A percentile compares a stretch with the other conserved stretches of the same genome.
These are phyloP conservation scores for Inga laurina DNA, from an alignment of 306 rosid species.

Conservation along the genomic window DNA sequence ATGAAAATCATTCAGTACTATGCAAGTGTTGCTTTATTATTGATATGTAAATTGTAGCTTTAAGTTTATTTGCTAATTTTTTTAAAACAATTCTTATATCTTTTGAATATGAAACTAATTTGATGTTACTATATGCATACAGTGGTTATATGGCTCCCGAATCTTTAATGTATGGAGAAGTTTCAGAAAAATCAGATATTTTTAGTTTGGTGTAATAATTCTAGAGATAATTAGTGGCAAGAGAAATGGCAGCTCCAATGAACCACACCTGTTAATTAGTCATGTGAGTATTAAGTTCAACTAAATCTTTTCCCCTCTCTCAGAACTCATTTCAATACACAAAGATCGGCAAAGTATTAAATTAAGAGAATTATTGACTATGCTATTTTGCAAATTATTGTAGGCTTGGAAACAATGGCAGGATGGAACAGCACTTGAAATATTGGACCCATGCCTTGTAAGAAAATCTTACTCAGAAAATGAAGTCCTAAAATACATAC, in stretches of 20 bases:
- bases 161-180: conserved; percentile 45
- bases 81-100: neutral
- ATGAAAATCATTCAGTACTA: neutral
- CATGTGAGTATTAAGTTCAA: conserved; percentile 28
- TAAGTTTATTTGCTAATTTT: neutral
- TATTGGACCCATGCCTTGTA: neutral
- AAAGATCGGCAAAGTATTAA: neutral
- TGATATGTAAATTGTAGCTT: neutral
- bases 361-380: neutral
- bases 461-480: neutral
- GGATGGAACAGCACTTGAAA: neutral
- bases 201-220: conserved; percentile 44
- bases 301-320: neutral
- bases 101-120: neutral
- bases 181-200: conserved; percentile 48
- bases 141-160: conserved; percentile 50
- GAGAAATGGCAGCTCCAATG: conserved; percentile 1
- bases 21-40: neutral
- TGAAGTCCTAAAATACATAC: neutral
- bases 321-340: neutral
- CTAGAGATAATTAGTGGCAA: conserved; percentile 49
- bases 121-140: neutral
- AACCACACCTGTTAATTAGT: conserved; percentile 12
- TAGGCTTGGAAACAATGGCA: neutral
- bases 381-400: neutral